phyloP scores from a whole-genome alignment of 805 yeast species.

The Hanseniaspora osmophila region DNA sequence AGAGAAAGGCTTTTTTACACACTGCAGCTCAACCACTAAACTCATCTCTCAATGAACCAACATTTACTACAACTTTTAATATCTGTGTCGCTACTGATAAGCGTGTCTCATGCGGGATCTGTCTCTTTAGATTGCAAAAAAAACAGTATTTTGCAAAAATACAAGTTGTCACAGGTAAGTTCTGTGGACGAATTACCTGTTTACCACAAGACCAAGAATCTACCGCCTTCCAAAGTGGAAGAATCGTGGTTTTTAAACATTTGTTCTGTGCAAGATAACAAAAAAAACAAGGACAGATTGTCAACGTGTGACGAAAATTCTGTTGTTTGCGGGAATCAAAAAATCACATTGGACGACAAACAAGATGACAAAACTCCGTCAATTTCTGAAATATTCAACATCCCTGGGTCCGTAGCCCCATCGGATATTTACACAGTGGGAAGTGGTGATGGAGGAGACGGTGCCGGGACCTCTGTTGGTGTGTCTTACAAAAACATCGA shows the following conservation, averaged over 20 bases:
- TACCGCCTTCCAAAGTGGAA: slow-evolving; percentile 68
- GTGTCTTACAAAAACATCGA: not conserved
- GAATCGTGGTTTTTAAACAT: slow-evolving; percentile 59
- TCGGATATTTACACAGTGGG: slow-evolving; percentile 4
- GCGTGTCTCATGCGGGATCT: no score
- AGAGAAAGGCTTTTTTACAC: no score
- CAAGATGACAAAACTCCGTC: slow-evolving; percentile 23
- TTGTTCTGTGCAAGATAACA: slow-evolving; percentile 34
- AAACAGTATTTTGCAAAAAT: slow-evolving; percentile 14
- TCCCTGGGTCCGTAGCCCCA: slow-evolving; percentile 22
- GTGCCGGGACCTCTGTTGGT: no score
- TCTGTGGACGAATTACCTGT: slow-evolving; percentile 17
- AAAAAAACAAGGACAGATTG: slow-evolving; percentile 8
- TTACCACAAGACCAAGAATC: slow-evolving; percentile 35
- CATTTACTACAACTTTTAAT: no score
- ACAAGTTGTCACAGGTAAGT: slow-evolving; percentile 6
- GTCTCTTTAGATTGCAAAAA: slow-evolving; percentile 1
- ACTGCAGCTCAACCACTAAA: no score
- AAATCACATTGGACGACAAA: slow-evolving; percentile 36
- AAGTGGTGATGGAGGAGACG: no score
- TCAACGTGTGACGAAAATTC: slow-evolving; percentile 45
- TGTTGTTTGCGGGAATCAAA: slow-evolving; percentile 65
- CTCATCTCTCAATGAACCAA: no score
- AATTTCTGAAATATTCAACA: slow-evolving; percentile 49
- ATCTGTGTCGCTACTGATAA: no score